A percentile compares a stretch with the other conserved stretches of the same genome.
Evolutionary conservation across 1,284 basidiomycete species (phyloP).

Genomic region (Cystobasidium slooffiae): DNA sequence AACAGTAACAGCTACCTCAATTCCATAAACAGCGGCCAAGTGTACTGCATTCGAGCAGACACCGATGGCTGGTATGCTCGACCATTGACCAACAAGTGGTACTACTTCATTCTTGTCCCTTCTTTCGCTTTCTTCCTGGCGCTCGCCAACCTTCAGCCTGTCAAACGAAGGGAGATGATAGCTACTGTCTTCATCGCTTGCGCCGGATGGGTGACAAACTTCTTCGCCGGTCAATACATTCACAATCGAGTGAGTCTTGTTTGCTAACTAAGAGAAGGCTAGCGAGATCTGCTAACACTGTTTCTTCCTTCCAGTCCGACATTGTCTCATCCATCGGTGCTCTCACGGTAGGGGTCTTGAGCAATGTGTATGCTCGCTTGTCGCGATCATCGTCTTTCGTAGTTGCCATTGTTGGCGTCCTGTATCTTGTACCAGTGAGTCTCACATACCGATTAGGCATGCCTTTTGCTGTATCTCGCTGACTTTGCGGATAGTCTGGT

Average conservation of each 20-base stretch:
- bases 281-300: constrained; percentile 8
- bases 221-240: constrained; percentile 55
- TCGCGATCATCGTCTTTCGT: neutral
- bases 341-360: constrained; percentile 44
- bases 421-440: constrained; percentile 50
- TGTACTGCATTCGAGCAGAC: constrained; percentile 70
- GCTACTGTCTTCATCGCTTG: constrained; percentile 86
- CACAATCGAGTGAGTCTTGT: constrained; percentile 8
- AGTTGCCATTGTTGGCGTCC: constrained; percentile 8
- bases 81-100: constrained; percentile 60
- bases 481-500: neutral
- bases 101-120: constrained; percentile 77
- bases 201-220: constrained; percentile 65
- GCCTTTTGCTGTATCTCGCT: neutral
- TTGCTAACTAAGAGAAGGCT: constrained; percentile 30
- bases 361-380: constrained; percentile 45
- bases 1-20: constrained; percentile 47
- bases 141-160: constrained; percentile 75
- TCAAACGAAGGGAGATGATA: constrained; percentile 69
- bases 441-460: constrained; percentile 58
- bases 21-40: constrained; percentile 49
- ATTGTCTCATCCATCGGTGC: constrained; percentile 47
- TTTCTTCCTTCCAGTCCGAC: constrained; percentile 21
- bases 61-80: constrained; percentile 75
- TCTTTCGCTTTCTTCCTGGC: constrained; percentile 74